Base-by-base conservation (phyloP, 441 rosid genomes). In the Kokia cookei region DNA sequence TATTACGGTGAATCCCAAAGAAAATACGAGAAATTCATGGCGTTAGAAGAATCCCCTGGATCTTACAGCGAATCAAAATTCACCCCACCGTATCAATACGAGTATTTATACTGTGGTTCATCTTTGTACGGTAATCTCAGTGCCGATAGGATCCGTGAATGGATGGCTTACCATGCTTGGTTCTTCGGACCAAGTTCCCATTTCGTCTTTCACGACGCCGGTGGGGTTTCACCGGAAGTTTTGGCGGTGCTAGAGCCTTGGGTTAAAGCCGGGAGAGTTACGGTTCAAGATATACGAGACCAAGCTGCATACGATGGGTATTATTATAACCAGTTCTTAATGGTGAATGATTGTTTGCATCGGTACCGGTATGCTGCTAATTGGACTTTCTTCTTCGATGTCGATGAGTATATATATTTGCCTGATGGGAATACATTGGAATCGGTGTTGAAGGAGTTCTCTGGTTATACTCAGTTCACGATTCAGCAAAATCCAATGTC, bases 161-260 rank as follows among this genome's bases (percentile, higher is more conserved):
- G 94, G 96, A 91, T 91, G 80, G 94, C 98, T 73, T 93, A 91
- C 68, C 96, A 93, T 74, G 89, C 91, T 2, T 84, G 94, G 91
- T 87, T 93, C 78, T 91, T 93, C 3, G 96, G 96, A 0, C 83
- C 84, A 22, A 87, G 73, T 4, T 91, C 96, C 4, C 96, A 93
- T 82, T 93, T 91, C 69, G 98, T 93, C 9, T 83, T 93, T 12
- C 96, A 93, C 32, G 96, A 93, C 11, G 94, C 97, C 0, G 97
- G 97, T 0, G 96, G 94, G 0, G 91, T 88, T 13, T 76, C 83
- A 17, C 74, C 79, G 11, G 89, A 83, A 58, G 94, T 93, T 3
- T 79, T 80, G 79, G 87, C 80, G 10, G 90, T 73, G 32, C 84
- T 91, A 15, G 86, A 87, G 17, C 98, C 94, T 17, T 93, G 96